Base-by-base conservation (phyloP, 2,329 filamentous ascomycete genomes). In the Paracorniculantispora psalliotae region DNA sequence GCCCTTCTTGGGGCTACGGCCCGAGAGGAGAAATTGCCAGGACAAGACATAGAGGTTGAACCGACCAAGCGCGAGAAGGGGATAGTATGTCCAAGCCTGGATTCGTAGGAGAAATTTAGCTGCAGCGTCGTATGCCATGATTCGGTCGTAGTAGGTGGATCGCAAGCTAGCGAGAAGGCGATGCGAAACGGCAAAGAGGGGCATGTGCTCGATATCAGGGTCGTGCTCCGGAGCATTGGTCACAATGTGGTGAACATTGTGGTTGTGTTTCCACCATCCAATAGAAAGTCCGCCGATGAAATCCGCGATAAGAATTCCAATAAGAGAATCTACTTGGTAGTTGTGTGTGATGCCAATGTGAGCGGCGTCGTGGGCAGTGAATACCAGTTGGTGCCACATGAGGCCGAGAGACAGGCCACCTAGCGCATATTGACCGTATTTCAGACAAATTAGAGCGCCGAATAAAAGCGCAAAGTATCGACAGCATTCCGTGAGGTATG, bases 341-440 rank as follows among this genome's bases (percentile, higher is more conserved):
- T 88, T 81, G 73, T 97, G 93, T 2, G 94, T 99, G 67, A 99
- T 96, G 64, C 91, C 94, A 89, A 97, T 96, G 73, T 99, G 94
- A 7, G 91, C 92, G 53, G 93, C 91, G 78, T 99, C 94, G 73
- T 99, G 94, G 61, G 91, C 94, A 1, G 88, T 88, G 70, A 99
- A 99, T 54, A 93, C 89, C 28, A 97, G 81, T 71, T 97, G 94
- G 69, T 97, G 94, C 93, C 94, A 97, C 68, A 96, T 82, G 62
- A 84, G 80, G 21, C 93, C 94, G 2, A 97, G 79, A 65, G 87
- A 91, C 51, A 90, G 71, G 1, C 85, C 92, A 59, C 90, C 90
- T 2, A 82, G 76, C 50, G 75, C 78, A 68, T 90, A 93, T 83
- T 88, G 91, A 37, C 80, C 81, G 68, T 76, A 77, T 17, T 73